Evolutionary conservation across 345 rosid species (phyloP).

Genomic region (Mercurialis annua): DNA sequence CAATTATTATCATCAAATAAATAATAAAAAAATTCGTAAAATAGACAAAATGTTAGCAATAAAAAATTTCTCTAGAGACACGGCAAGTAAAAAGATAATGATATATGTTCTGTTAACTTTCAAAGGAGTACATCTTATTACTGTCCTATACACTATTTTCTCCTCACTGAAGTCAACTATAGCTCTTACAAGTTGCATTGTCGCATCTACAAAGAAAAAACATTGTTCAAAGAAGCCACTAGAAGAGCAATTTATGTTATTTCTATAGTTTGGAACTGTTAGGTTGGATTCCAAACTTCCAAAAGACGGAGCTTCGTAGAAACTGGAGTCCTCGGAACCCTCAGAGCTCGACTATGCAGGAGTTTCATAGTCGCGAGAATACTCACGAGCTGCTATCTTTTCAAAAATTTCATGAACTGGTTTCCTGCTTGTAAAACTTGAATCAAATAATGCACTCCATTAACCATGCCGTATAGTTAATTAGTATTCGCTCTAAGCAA

Average conservation of each 20-base stretch:
- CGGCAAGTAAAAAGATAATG: no score
- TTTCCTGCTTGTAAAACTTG: conserved; percentile 41
- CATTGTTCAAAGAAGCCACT: not conserved
- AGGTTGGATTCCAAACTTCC: conserved; percentile 12
- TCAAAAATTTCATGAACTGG: not conserved
- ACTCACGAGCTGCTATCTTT: conserved; percentile 4
- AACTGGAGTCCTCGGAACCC: conserved; percentile 10
- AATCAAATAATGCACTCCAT: conserved; percentile 60
- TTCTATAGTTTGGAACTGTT: conserved; percentile 13
- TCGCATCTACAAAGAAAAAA: not conserved
- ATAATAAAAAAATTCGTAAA: no score
- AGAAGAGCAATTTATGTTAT: not conserved
- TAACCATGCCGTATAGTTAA: conserved; percentile 82
- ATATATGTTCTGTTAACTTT: no score
- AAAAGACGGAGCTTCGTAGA: conserved; percentile 14
- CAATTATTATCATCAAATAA: no score
- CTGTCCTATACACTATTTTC: not conserved
- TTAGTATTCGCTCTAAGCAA: no score
- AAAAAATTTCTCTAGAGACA: no score
- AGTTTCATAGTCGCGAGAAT: conserved; percentile 1
- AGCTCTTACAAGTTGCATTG: no score
- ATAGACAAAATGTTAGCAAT: no score
- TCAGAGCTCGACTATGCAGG: conserved; percentile 4
- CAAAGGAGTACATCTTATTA: no score
- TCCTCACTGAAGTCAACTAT: not conserved